These are phyloP conservation scores for Fusarium mangiferae DNA, from an alignment of 2,329 filamentous ascomycete species.

Conservation along the genomic window DNA sequence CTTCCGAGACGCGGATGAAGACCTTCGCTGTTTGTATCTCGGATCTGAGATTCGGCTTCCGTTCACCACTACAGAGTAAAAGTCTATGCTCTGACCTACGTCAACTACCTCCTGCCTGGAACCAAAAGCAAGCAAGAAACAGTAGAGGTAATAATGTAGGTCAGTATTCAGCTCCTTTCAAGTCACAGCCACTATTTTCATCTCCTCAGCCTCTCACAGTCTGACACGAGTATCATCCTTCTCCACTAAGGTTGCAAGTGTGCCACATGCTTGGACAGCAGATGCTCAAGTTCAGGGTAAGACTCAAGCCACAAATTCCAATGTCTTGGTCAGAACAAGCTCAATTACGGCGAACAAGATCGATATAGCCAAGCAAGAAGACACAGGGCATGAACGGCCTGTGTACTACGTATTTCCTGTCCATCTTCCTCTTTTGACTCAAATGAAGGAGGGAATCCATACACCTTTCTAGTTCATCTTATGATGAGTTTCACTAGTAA, in stretches of 20 bases:
- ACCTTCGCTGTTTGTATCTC: conserved; percentile 5
- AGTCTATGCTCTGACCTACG: conserved; percentile 14
- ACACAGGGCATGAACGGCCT: background rate
- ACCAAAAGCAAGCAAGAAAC: background rate
- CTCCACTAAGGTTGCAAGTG: conserved; percentile 31
- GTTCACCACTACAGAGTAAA: conserved; percentile 4
- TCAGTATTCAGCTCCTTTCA: conserved; percentile 12
- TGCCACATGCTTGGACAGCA: conserved; percentile 39
- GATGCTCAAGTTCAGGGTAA: conserved; percentile 8
- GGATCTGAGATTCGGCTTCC: conserved; percentile 30
- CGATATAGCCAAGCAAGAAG: conserved; percentile 7
- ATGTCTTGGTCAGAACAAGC: conserved; percentile 10
- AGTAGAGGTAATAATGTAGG: background rate
- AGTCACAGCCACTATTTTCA: conserved; percentile 33
- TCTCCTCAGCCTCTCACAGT: conserved; percentile 46
- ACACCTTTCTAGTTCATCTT: background rate
- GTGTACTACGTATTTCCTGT: background rate
- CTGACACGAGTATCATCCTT: conserved; percentile 45
- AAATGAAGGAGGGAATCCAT: background rate
- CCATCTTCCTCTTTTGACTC: background rate
- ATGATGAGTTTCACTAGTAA: background rate
- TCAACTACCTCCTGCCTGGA: conserved; percentile 12
- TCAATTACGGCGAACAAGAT: conserved; percentile 9
- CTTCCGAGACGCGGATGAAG: conserved; percentile 10
- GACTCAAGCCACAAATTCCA: conserved; percentile 20